Evolutionary conservation across 805 yeast species (phyloP).

Genomic region (Cyberlindnera nakhonratchasimensis): DNA sequence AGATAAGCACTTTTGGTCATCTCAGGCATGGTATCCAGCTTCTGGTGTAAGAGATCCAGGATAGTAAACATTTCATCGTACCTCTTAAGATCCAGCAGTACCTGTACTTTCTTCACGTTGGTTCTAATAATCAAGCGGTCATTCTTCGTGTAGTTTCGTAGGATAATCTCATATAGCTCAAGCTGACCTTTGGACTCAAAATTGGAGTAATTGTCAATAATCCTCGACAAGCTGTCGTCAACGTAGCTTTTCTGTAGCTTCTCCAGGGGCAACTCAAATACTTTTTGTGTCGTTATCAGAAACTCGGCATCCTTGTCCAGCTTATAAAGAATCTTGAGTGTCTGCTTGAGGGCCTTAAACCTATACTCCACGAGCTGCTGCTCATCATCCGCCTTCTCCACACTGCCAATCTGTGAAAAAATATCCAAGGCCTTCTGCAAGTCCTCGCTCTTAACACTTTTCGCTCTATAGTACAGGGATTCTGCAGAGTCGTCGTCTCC

Average conservation of each 20-base stretch:
- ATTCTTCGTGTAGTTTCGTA: conserved; percentile 25
- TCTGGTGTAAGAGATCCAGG: conserved; percentile 36
- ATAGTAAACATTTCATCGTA: conserved; percentile 34
- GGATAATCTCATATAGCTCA: conserved; percentile 31
- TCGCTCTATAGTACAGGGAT: conserved; percentile 29
- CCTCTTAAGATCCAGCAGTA: conserved; percentile 30
- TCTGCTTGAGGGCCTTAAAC: conserved; percentile 27
- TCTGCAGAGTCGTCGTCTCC: conserved; percentile 29
- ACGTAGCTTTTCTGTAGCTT: conserved; percentile 26
- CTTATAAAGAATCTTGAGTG: conserved; percentile 23
- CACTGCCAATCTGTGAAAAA: conserved; percentile 27
- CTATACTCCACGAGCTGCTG: conserved; percentile 22
- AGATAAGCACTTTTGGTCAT: conserved; percentile 44
- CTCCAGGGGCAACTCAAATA: conserved; percentile 15
- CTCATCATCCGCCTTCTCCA: conserved; percentile 35
- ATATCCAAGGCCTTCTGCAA: conserved; percentile 19
- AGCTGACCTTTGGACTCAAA: conserved; percentile 19
- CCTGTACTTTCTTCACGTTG: conserved; percentile 42
- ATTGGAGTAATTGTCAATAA: conserved; percentile 33
- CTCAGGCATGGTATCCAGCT: conserved; percentile 39
- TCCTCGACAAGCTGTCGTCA: conserved; percentile 37
- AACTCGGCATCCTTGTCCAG: conserved; percentile 17
- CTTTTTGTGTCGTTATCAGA: background rate
- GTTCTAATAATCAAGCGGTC: conserved; percentile 48
- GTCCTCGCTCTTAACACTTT: conserved; percentile 25